A percentile compares a stretch with the other conserved stretches of the same genome.
Evolutionary conservation across 2,329 filamentous ascomycete species (phyloP).

Genomic region (Alternaria incomplexa): DNA sequence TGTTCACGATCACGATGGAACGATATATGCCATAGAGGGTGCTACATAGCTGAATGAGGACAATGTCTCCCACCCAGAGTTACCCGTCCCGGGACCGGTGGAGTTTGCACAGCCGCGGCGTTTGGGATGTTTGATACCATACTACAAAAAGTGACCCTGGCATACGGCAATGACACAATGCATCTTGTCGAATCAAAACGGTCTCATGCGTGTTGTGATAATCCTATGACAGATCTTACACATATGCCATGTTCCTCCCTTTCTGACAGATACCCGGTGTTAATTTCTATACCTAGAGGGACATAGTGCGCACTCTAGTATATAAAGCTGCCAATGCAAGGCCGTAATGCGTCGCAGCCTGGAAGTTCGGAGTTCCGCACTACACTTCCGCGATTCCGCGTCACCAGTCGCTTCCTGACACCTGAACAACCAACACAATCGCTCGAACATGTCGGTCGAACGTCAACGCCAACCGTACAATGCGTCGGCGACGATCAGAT

Average conservation of each 20-base stretch:
- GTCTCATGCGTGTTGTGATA: neutral
- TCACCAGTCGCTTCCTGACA: neutral
- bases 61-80: conserved; percentile 28
- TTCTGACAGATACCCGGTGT: neutral
- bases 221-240: neutral
- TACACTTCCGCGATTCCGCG: conserved; percentile 7
- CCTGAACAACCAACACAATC: neutral
- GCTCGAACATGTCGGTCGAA: conserved; percentile 12
- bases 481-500: conserved; percentile 44
- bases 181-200: conserved; percentile 17
- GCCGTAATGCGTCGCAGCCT: neutral
- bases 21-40: conserved; percentile 39
- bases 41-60: conserved; percentile 47
- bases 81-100: conserved; percentile 24
- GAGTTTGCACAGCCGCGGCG: conserved; percentile 39
- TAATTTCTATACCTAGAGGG: neutral
- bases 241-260: neutral
- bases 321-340: neutral
- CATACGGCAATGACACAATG: conserved; percentile 33
- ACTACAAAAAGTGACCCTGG: conserved; percentile 32
- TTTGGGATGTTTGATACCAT: conserved; percentile 38
- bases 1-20: conserved; percentile 37
- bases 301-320: neutral
- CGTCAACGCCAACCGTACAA: conserved; percentile 19
- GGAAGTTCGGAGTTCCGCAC: neutral